Conservation (phyloP, 257 asterid species). For the Jacaranda mimosifolia region DNA sequence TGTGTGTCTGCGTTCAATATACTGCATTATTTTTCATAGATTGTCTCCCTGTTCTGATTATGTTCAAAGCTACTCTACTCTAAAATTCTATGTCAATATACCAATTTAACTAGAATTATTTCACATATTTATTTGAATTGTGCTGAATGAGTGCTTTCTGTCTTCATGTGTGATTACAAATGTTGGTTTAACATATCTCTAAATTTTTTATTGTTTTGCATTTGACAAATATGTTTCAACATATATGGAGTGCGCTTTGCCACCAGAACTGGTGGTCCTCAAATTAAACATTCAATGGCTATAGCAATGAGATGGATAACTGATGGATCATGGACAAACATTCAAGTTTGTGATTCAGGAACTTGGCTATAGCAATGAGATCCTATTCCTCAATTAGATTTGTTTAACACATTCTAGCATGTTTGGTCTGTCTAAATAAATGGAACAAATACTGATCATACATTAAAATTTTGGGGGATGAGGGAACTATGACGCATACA, state of each 20-base stretch:
- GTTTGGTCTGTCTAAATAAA: not conserved
- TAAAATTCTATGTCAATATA: not conserved
- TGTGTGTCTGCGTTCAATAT: not conserved
- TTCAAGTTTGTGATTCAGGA: conserved; percentile 14
- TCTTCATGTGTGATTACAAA: not conserved
- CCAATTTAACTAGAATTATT: not conserved
- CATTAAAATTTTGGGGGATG: not conserved
- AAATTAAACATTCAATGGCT: not conserved
- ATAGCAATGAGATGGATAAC: conserved; percentile 1
- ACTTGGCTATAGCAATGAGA: not conserved
- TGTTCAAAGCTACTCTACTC: not conserved
- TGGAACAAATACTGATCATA: not conserved
- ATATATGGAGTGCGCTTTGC: not conserved
- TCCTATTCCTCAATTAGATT: conserved; percentile 1
- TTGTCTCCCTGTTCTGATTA: not conserved
- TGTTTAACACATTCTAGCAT: not conserved
- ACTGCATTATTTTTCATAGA: not conserved
- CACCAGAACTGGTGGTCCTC: not conserved
- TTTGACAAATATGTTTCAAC: not conserved
- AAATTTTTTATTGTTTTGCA: not conserved
- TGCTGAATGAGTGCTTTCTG: conserved; percentile 16
- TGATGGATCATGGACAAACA: not conserved
- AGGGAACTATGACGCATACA: not conserved
- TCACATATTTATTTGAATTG: not conserved
- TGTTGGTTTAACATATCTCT: conserved; percentile 2